Evolutionary conservation across 805 yeast species (phyloP), one percentile per base, ranked within the genome.

Genomic region (Jamesozyma spencerorum): DNA sequence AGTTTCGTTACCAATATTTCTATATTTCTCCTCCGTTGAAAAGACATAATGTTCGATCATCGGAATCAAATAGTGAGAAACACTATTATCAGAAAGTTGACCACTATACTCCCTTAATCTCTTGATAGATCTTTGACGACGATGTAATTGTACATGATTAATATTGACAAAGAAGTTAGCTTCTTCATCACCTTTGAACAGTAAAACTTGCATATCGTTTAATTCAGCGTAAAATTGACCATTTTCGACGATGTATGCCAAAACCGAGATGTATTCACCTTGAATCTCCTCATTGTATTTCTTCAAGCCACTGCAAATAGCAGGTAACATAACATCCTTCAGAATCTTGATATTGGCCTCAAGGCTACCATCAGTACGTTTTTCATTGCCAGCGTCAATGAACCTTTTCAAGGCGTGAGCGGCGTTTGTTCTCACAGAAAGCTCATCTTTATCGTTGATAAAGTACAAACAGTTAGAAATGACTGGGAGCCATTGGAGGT

Each of bases 41-140:
- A 69, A 71, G 2, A 83, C 86, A 61, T 79, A 86, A 46, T 76
- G 79, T 64, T 92, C 97, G 44, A 88, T 70, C 47, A 88, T 74
- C 4, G 98, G 97, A 41, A 92, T 63, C 33, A 92, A 53, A 56
- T 81, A 87, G 53, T 85, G 92, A 0, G 94, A 72, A 40, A 90
- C 75, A 49, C 77, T 79, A 29, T 66, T 63, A 19, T 74, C 74
- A 0, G 74, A 60, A 5, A 88, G 59, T 5, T 65, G 47, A 17
- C 58, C 43, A 5, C 76, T 72, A 33, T 70, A 51, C 4, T 69
- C 77, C 10, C 71, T 70, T 22, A 88, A 62, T 43, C 83, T 71
- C 51, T 77, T 72, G 18, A 90, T 70, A 0, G 97, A 95, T 51
- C 87, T 72, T 58, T 83, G 87, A 51, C 96, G 81, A 63, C 94